Conservation (phyloP, 163 green algal species). For the Chlorella variabilis region DNA sequence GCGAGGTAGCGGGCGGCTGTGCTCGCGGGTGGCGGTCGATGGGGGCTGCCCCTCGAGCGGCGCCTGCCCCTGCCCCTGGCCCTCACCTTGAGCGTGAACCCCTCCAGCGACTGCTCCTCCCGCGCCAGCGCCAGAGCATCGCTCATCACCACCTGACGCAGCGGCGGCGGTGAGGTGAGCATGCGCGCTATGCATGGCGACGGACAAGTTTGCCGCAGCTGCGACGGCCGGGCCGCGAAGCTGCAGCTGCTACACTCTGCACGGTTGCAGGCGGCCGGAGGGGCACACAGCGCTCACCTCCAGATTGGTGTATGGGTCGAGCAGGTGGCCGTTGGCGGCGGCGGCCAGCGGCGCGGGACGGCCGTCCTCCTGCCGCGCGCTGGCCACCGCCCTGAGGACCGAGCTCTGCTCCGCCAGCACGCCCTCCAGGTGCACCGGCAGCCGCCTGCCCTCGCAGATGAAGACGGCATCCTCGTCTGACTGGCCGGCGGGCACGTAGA, state of each 20-base stretch:
- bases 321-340: background rate
- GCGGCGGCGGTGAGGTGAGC: background rate
- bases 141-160: conserved; percentile 11
- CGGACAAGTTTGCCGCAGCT: no score
- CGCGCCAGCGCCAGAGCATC: conserved; percentile 1
- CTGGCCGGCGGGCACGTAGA: background rate
- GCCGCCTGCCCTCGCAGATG: background rate
- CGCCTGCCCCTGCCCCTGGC: no score
- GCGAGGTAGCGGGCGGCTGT: no score
- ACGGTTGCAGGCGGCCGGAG: background rate
- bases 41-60: no score
- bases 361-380: no score
- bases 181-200: no score
- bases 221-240: no score
- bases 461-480: background rate
- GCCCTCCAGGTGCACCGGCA: conserved; percentile 3
- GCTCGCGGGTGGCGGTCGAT: no score
- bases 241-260: no score
- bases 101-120: background rate
- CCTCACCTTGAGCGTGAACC: conserved; percentile 33
- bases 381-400: no score
- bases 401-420: background rate
- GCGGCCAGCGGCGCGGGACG: background rate
- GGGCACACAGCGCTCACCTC: background rate
- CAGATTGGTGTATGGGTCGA: background rate